These are phyloP conservation scores for Apiotrichum porosum DNA, from an alignment of 1,284 basidiomycete species.

Conservation along the genomic window DNA sequence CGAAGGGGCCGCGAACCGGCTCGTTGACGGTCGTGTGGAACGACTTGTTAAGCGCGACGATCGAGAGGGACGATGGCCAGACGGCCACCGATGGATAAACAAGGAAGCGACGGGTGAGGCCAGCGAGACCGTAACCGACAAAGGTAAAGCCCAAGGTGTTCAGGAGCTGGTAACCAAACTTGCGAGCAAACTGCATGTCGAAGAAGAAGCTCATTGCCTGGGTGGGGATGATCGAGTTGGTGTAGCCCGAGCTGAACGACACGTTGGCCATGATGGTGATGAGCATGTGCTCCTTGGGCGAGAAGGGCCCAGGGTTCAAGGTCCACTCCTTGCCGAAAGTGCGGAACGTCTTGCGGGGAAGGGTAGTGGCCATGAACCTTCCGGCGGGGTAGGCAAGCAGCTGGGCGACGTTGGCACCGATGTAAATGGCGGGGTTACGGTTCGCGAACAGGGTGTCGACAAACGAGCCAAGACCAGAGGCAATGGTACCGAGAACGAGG, in stretches of 20 bases:
- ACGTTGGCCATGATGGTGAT: conserved; percentile 40
- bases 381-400: conserved; percentile 26
- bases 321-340: conserved; percentile 17
- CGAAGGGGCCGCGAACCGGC: conserved; percentile 31
- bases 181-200: conserved; percentile 35
- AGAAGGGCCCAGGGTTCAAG: conserved; percentile 53
- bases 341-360: neutral
- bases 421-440: conserved; percentile 29
- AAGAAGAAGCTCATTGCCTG: conserved; percentile 36
- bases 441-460: conserved; percentile 57
- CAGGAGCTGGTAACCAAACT: conserved; percentile 47
- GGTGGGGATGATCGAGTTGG: conserved; percentile 34
- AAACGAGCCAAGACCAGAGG: conserved; percentile 56
- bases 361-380: conserved; percentile 17
- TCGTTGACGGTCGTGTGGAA: conserved; percentile 34
- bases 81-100: conserved; percentile 49
- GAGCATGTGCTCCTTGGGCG: conserved; percentile 25
- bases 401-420: conserved; percentile 37
- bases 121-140: conserved; percentile 51
- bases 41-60: conserved; percentile 45
- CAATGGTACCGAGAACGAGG: conserved; percentile 61
- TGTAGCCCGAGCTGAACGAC: conserved; percentile 34
- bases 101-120: conserved; percentile 49
- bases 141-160: conserved; percentile 49
- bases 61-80: conserved; percentile 46